A percentile compares a stretch with the other conserved stretches of the same genome.
phyloP scores from a whole-genome alignment of 2,329 filamentous ascomycete species.

The Xylaria hypoxylon region DNA sequence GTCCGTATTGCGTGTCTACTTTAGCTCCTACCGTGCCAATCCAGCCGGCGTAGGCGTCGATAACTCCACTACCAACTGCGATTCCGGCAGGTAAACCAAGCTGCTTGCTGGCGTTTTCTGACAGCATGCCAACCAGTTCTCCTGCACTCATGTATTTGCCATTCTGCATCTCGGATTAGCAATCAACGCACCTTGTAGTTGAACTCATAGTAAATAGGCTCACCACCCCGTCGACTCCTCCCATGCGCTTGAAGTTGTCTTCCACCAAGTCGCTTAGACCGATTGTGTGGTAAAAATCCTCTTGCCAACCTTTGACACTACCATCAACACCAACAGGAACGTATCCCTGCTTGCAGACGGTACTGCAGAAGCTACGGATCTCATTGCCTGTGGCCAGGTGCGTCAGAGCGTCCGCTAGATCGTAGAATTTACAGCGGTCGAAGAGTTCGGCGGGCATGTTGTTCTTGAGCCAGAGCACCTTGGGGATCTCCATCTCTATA shows the following conservation, averaged over 20 bases:
- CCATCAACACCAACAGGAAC: slow-evolving; percentile 97
- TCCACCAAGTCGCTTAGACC: slow-evolving; percentile 86
- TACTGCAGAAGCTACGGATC: slow-evolving; percentile 92
- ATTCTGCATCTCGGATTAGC: slow-evolving; percentile 73
- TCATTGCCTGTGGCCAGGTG: slow-evolving; percentile 94
- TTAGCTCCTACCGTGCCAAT: slow-evolving; percentile 99
- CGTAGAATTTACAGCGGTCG: slow-evolving; percentile 95
- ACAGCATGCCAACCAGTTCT: slow-evolving; percentile 87
- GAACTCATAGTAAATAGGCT: slow-evolving; percentile 60
- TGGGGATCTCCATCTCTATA: slow-evolving; percentile 99
- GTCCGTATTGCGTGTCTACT: slow-evolving; percentile 77
- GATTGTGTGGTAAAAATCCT: slow-evolving; percentile 89
- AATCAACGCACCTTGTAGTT: slow-evolving; percentile 27
- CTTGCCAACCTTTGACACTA: slow-evolving; percentile 97
- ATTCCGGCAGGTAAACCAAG: slow-evolving; percentile 89
- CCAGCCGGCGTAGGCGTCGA: slow-evolving; percentile 98
- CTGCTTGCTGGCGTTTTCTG: slow-evolving; percentile 82
- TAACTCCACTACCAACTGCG: slow-evolving; percentile 94
- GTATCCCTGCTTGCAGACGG: slow-evolving; percentile 96
- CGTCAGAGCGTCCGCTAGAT: slow-evolving; percentile 90
- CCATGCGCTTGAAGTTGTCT: slow-evolving; percentile 92
- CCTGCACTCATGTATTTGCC: slow-evolving; percentile 91
- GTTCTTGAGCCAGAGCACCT: slow-evolving; percentile 98
- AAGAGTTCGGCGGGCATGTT: slow-evolving; percentile 95
- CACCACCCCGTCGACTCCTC: slow-evolving; percentile 94